Evolutionary conservation across 2,329 filamentous ascomycete genomes (phyloP).

Genomic region (Diaporthe longicolla): DNA sequence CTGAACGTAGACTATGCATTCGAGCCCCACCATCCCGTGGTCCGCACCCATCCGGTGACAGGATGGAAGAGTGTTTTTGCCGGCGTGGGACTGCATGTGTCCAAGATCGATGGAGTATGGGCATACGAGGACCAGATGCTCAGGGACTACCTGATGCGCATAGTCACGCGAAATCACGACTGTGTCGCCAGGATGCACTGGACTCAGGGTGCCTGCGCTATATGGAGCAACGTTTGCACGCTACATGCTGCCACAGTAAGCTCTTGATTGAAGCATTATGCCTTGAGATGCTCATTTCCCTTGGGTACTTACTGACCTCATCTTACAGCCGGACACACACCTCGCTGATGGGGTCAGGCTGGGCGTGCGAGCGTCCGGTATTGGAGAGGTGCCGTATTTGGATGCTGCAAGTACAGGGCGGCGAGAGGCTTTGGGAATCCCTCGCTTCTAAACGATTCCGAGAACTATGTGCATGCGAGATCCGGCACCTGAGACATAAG

Average conservation of each 20-base stretch:
- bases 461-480: neutral
- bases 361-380: slow-evolving; percentile 13
- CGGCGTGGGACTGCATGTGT: slow-evolving; percentile 62
- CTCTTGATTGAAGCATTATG: neutral
- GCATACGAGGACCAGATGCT: slow-evolving; percentile 59
- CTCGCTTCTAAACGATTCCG: neutral
- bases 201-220: slow-evolving; percentile 55
- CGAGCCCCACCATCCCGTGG: slow-evolving; percentile 66
- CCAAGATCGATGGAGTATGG: slow-evolving; percentile 63
- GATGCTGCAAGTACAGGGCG: slow-evolving; percentile 28
- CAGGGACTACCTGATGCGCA: slow-evolving; percentile 50
- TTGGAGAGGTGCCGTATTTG: slow-evolving; percentile 24
- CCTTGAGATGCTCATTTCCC: too few species aligned
- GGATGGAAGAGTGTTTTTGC: slow-evolving; percentile 71
- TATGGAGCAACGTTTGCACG: slow-evolving; percentile 56
- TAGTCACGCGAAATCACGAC: slow-evolving; percentile 57
- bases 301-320: neutral
- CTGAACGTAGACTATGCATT: slow-evolving; percentile 64
- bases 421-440: slow-evolving; percentile 15
- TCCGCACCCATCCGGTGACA: slow-evolving; percentile 71
- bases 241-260: slow-evolving; percentile 52
- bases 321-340: neutral
- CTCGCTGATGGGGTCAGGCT: slow-evolving; percentile 8
- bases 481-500: neutral
- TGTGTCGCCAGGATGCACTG: slow-evolving; percentile 57